Percentiles rank a stretch among this genome's conserved stretches.
Evolutionary conservation across 2,329 filamentous ascomycete species (phyloP).

Genomic region (Erysiphe neolycopersici): DNA sequence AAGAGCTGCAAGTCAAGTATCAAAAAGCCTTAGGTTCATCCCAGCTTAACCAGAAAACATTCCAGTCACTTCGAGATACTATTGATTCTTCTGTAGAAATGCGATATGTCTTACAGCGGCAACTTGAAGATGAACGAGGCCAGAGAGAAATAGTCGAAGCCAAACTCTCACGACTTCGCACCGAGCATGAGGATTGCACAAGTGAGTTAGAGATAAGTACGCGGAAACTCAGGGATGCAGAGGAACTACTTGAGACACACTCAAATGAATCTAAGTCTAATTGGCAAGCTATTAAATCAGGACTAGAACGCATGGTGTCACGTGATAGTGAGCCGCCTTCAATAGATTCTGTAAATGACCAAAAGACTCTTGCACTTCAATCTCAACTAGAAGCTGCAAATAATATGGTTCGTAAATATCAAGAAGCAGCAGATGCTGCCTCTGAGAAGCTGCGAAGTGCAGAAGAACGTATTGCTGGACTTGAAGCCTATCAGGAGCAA

Average conservation of each 20-base stretch:
- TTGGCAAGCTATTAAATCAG: conserved; percentile 54
- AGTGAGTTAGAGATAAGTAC: conserved; percentile 50
- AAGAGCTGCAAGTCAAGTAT: conserved; percentile 43
- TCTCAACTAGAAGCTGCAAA: conserved; percentile 57
- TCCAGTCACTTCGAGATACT: conserved; percentile 51
- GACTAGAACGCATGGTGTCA: conserved; percentile 44
- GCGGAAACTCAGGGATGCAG: conserved; percentile 54
- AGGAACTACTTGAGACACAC: conserved; percentile 69
- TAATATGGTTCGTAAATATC: conserved; percentile 60
- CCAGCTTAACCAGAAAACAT: conserved; percentile 41
- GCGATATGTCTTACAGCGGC: conserved; percentile 47
- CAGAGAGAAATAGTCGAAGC: conserved; percentile 48
- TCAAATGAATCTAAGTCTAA: conserved; percentile 71
- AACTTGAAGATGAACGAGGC: conserved; percentile 59
- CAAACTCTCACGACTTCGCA: conserved; percentile 48
- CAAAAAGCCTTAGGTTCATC: conserved; percentile 38
- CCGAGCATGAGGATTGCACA: conserved; percentile 58
- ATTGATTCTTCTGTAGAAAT: conserved; percentile 58
- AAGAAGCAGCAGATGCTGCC: conserved; percentile 62
- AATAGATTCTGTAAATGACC: conserved; percentile 22
- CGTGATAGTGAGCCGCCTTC: conserved; percentile 12
- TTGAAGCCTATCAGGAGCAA: conserved; percentile 94
- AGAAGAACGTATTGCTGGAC: conserved; percentile 85
- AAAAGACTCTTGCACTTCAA: conserved; percentile 49
- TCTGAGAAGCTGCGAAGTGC: conserved; percentile 75